Evolutionary conservation across 768 basidiomycete genomes (phyloP).

Genomic region (Rhodotorula graminis): DNA sequence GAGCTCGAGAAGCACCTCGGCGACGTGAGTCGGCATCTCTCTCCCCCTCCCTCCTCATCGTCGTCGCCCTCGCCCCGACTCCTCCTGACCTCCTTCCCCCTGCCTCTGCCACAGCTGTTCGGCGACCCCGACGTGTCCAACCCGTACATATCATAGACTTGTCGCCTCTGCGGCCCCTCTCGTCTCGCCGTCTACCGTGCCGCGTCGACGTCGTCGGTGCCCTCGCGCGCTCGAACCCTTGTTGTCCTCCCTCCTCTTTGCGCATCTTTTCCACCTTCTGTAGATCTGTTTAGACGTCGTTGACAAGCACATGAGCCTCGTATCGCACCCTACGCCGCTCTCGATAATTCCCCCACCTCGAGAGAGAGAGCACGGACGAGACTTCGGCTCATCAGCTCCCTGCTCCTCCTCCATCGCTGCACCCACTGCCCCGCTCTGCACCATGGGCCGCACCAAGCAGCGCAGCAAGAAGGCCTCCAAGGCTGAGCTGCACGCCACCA

Average conservation of each 20-base stretch:
- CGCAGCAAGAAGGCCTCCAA: background rate
- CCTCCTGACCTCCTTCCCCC: background rate
- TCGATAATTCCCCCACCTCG: no score
- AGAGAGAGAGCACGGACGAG: background rate
- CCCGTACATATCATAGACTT: slow-evolving; percentile 17
- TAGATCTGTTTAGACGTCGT: background rate
- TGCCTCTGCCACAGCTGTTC: slow-evolving; percentile 5
- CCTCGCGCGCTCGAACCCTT: background rate
- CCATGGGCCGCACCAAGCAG: slow-evolving; percentile 3
- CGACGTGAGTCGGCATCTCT: slow-evolving; percentile 6
- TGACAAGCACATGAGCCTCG: no score
- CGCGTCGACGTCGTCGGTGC: no score
- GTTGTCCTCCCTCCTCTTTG: background rate
- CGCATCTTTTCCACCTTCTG: no score
- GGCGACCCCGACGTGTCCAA: slow-evolving; percentile 31
- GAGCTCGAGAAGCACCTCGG: slow-evolving; percentile 34
- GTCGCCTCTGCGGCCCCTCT: no score
- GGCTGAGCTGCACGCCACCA: background rate
- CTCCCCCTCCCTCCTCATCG: no score
- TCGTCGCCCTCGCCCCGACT: background rate
- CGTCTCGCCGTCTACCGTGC: no score
- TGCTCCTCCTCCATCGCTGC: background rate
- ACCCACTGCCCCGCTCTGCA: background rate
- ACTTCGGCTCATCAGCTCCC: background rate
- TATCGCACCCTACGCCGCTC: no score